A percentile compares a stretch with the other conserved stretches of the same genome.
phyloP scores from a whole-genome alignment of 352 stramenopile genomes.

The Globisporangium spiculum region DNA sequence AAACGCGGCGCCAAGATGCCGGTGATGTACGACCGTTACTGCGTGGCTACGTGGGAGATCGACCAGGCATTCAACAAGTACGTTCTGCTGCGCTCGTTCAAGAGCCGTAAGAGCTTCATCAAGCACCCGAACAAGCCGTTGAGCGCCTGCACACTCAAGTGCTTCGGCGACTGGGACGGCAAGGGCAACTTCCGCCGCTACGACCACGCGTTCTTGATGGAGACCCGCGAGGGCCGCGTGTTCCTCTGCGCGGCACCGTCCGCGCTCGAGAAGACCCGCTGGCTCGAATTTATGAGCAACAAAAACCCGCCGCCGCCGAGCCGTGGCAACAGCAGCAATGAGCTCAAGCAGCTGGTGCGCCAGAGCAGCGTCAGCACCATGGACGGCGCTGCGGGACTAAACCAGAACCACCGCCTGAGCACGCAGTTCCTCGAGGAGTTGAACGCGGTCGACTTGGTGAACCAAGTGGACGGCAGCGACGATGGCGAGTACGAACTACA shows the following conservation, averaged over 20 bases:
- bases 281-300: conserved; percentile 58
- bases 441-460: not conserved
- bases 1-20: conserved; percentile 67
- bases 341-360: not conserved
- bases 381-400: not conserved
- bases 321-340: not conserved
- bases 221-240: conserved; percentile 69
- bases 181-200: conserved; percentile 77
- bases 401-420: conserved; percentile 9
- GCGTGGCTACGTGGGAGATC: conserved; percentile 67
- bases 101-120: conserved; percentile 42
- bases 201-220: conserved; percentile 64
- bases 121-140: conserved; percentile 47
- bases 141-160: conserved; percentile 60
- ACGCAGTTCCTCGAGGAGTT: conserved; percentile 12
- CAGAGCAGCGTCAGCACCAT: not conserved
- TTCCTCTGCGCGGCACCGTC: conserved; percentile 69
- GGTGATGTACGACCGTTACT: conserved; percentile 83
- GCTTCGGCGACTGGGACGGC: conserved; percentile 74
- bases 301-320: not conserved
- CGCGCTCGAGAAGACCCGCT: conserved; percentile 49
- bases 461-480: not conserved
- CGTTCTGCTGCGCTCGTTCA: conserved; percentile 76
- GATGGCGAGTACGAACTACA: not conserved
- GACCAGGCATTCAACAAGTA: conserved; percentile 43